Evolutionary conservation across 352 stramenopile species (phyloP), one percentile per base, ranked within the genome.

Genomic region (Phytopythium helicoides): DNA sequence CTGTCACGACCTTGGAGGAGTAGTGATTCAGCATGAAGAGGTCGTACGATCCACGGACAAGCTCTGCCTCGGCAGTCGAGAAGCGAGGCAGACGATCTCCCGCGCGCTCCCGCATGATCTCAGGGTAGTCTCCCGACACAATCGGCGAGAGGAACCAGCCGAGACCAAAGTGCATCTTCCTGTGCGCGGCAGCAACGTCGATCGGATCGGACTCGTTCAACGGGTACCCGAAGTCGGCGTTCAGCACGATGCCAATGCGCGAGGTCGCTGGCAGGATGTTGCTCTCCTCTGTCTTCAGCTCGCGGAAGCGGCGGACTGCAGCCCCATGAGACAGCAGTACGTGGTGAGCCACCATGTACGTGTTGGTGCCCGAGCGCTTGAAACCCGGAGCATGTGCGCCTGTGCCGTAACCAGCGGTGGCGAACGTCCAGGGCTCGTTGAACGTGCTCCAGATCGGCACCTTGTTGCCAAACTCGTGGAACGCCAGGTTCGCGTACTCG

Each of bases 1-100:
- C 68, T 0, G 73, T 84, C 39, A 86, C 80, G 6, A 71, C 53
- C 50, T 74, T 78, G 21, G 76, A 80, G n/a, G 64, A 72, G 71
- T 98, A 98, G 65, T 98, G 88, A 64, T 98, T 98, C 7, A 98
- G 66, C 47, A 96, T 97, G 52, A 98, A 86, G 45, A 98, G 89
- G 48, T 99, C 95, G 57, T 81, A 83, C 19, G 84, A 96, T 9
- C 75, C 79, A 31, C 73, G 71, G 16, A 98, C 49, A 31, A 88
- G 25, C 25, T 70, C 64, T 23, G 77, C 51, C 52, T 97, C 74
- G 19, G 86, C 67, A 16, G 54, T 16, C 15, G 92, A 96, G 62
- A 98, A 98, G 18, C 41, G 45, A 7, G 94, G 94, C 31, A 98
- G 65, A 10, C 87, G 73, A 28, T 80, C 67, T 9, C 89, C 86